Conservation (phyloP, 768 basidiomycete genomes). For the Tylopilus plumbeoviolaceoides region DNA sequence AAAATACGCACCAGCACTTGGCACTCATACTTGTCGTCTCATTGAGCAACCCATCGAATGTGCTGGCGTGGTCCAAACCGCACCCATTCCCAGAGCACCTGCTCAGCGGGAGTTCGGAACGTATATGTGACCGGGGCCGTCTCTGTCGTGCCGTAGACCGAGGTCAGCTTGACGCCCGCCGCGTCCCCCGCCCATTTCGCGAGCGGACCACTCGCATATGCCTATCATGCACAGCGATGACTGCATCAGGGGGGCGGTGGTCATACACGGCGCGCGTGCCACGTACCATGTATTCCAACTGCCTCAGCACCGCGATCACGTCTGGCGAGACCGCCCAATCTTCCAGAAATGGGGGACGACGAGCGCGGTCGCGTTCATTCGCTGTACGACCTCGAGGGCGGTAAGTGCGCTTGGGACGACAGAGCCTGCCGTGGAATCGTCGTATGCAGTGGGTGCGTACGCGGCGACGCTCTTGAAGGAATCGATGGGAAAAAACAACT, state of each 20-base stretch:
- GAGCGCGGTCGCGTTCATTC: constrained; percentile 14
- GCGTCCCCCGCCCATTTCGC: constrained; percentile 34
- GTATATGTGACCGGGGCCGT: constrained; percentile 21
- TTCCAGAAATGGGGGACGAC: constrained; percentile 22
- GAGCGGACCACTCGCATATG: constrained; percentile 36
- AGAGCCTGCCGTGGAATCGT: constrained; percentile 10
- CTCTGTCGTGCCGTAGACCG: constrained; percentile 40
- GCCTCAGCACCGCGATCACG: constrained; percentile 14
- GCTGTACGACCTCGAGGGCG: constrained; percentile 15
- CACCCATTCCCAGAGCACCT: constrained; percentile 34
- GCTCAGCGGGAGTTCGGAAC: constrained; percentile 12
- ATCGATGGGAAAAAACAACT: constrained; percentile 12
- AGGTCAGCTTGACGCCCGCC: constrained; percentile 32
- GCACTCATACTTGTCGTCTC: constrained; percentile 36
- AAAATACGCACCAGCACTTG: constrained; percentile 32
- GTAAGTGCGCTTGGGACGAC: constrained; percentile 20
- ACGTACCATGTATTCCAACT: constrained; percentile 21
- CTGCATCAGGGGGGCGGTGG: too few species aligned
- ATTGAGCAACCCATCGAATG: constrained; percentile 34
- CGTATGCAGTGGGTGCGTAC: constrained; percentile 18
- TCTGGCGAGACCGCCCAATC: constrained; percentile 19
- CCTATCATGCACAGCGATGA: too few species aligned
- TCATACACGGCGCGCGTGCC: too few species aligned
- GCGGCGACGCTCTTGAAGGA: constrained; percentile 12
- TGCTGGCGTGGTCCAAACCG: constrained; percentile 21